Evolutionary conservation across 1,139 yeast species (phyloP).

Genomic region (Starmera stellimalicola): DNA sequence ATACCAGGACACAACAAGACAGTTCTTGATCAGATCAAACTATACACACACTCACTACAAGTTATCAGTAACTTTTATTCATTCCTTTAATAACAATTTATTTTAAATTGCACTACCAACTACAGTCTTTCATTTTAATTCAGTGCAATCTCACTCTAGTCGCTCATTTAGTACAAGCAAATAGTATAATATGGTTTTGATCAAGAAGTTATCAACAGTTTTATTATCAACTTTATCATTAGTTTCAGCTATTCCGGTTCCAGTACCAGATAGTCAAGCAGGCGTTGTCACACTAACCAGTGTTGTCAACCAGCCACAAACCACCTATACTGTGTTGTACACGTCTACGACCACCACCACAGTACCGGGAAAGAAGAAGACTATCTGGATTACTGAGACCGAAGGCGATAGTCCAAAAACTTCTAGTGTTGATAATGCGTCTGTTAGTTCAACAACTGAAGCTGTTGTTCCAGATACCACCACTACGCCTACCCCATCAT

Average conservation of each 20-base stretch:
- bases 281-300: slow-evolving; percentile 5
- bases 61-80: slow-evolving; percentile 12
- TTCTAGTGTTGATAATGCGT: slow-evolving; percentile 2
- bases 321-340: slow-evolving; percentile 12
- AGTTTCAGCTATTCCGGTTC: slow-evolving; percentile 15
- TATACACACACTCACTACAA: no score
- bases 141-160: slow-evolving; percentile 1
- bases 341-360: slow-evolving; percentile 15
- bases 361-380: slow-evolving; percentile 14
- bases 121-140: slow-evolving; percentile 19
- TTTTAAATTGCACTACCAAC: slow-evolving; percentile 16
- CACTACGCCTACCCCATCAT: slow-evolving; percentile 1
- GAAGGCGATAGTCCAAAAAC: slow-evolving; percentile 6
- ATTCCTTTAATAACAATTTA: slow-evolving; percentile 11
- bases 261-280: slow-evolving; percentile 11
- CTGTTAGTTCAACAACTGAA: background rate
- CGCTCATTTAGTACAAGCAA: background rate
- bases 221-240: slow-evolving; percentile 10
- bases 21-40: no score
- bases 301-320: slow-evolving; percentile 6
- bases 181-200: slow-evolving; percentile 12
- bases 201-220: slow-evolving; percentile 12
- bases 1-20: no score
- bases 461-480: slow-evolving; percentile 2
- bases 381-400: slow-evolving; percentile 18